A percentile compares a stretch with the other conserved stretches of the same genome.
Conservation (phyloP, 495 filamentous ascomycete species). For the Penicillium robsamsonii region DNA sequence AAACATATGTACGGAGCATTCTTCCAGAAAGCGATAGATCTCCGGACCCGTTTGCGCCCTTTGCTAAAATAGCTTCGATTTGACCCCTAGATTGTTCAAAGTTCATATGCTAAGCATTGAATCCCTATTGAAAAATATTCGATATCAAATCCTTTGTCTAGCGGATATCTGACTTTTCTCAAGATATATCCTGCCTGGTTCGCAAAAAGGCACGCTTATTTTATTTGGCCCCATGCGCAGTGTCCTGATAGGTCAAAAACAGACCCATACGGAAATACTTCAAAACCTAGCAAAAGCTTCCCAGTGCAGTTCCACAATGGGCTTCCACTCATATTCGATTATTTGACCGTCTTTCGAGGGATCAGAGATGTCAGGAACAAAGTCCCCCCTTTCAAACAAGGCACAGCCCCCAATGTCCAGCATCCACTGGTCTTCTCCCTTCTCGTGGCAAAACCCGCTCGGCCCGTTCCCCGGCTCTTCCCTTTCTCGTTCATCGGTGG, state of each 20-base stretch:
- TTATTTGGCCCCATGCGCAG: neutral
- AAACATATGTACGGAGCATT: neutral
- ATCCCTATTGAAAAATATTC: too few relatives aligned
- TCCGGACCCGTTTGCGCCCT: too few relatives aligned
- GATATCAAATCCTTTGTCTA: too few relatives aligned
- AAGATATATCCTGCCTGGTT: neutral
- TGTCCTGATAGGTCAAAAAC: neutral
- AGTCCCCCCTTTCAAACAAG: too few relatives aligned
- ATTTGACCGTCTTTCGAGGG: constrained; percentile 10
- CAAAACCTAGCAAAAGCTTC: neutral
- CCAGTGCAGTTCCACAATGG: constrained; percentile 11
- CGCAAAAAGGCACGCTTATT: constrained; percentile 1
- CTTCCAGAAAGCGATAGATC: too few relatives aligned
- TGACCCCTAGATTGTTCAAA: too few relatives aligned
- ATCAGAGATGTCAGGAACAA: neutral
- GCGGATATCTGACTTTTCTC: too few relatives aligned
- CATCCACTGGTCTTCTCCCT: neutral
- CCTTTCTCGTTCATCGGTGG: constrained; percentile 17
- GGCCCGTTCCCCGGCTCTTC: constrained; percentile 32
- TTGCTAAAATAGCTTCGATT: too few relatives aligned
- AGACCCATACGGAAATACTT: neutral
- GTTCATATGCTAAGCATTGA: too few relatives aligned
- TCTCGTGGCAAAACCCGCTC: constrained; percentile 24
- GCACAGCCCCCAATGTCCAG: too few relatives aligned
- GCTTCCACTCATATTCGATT: neutral